These are phyloP conservation scores for Linderniella brevidens DNA, from an alignment of 257 asterid species.

Conservation along the genomic window DNA sequence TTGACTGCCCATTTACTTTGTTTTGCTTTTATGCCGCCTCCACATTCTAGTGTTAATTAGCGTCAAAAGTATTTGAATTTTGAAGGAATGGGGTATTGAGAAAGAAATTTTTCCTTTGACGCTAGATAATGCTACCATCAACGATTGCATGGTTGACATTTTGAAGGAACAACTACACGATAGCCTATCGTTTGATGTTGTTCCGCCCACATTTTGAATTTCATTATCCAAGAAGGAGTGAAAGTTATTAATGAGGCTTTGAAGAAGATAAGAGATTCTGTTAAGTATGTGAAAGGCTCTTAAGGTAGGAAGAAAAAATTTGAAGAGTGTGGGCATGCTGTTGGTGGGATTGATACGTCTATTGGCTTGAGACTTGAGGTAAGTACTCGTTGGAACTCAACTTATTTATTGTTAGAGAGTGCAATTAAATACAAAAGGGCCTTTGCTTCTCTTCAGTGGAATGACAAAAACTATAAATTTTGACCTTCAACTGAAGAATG, in stretches of 20 bases:
- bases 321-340: background rate
- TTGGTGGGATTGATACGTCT: background rate
- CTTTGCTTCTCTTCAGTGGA: constrained; percentile 1
- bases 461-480: background rate
- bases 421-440: background rate
- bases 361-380: constrained; percentile 1
- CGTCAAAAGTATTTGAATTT: no score
- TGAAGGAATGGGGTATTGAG: no score
- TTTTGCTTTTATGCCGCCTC: no score
- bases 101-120: no score
- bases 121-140: no score
- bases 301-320: background rate
- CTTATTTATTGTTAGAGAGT: constrained; percentile 1
- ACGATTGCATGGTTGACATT: no score
- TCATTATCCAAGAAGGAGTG: background rate
- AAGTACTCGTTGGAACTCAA: constrained; percentile 2
- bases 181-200: no score
- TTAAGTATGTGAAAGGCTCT: background rate
- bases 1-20: no score
- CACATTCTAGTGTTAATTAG: no score
- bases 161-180: no score
- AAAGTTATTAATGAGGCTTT: background rate
- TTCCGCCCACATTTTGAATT: background rate
- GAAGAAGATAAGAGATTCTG: background rate
- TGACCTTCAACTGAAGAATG: background rate